Evolutionary conservation across 2,329 filamentous ascomycete genomes (phyloP).

Genomic region (Aspergillus sp.): DNA sequence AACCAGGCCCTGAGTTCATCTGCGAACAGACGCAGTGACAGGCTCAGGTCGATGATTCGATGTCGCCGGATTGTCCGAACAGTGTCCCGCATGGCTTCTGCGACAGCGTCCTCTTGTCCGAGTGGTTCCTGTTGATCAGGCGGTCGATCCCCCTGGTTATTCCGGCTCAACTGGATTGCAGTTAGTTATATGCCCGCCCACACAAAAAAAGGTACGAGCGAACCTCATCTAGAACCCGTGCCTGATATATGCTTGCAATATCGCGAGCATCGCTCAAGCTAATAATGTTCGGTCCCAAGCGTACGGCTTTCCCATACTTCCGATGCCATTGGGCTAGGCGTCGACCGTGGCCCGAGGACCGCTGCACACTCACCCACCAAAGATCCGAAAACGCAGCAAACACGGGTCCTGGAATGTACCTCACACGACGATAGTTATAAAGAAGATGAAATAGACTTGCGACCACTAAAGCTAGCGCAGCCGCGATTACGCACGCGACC

Average conservation of each 20-base stretch:
- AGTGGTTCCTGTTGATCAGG: neutral
- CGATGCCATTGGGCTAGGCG: conserved; percentile 13
- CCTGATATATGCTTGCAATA: conserved; percentile 3
- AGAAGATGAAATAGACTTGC: conserved; percentile 3
- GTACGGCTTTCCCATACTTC: conserved; percentile 18
- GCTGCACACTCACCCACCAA: conserved; percentile 13
- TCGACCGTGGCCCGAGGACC: conserved; percentile 3
- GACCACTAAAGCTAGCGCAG: conserved; percentile 5
- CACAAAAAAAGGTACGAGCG: neutral
- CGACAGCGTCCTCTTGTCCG: conserved; percentile 13
- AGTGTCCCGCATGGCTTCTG: conserved; percentile 4
- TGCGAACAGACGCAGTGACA: conserved; percentile 6
- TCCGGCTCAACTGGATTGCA: neutral
- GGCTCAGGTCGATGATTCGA: conserved; percentile 5
- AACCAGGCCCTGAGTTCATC: conserved; percentile 6
- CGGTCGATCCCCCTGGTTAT: neutral
- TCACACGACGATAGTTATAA: conserved; percentile 16
- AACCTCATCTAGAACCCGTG: neutral
- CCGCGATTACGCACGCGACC: conserved; percentile 10
- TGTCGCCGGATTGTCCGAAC: conserved; percentile 10
- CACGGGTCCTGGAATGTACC: conserved; percentile 16
- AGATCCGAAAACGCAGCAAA: conserved; percentile 9
- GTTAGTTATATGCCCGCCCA: neutral
- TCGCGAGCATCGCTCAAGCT: conserved; percentile 15
- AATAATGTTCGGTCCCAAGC: conserved; percentile 15